Percentiles rank a stretch among this genome's conserved stretches.
These are phyloP conservation scores for Trichothecium sympodiale DNA, from an alignment of 2,329 filamentous ascomycete species.

Conservation along the genomic window DNA sequence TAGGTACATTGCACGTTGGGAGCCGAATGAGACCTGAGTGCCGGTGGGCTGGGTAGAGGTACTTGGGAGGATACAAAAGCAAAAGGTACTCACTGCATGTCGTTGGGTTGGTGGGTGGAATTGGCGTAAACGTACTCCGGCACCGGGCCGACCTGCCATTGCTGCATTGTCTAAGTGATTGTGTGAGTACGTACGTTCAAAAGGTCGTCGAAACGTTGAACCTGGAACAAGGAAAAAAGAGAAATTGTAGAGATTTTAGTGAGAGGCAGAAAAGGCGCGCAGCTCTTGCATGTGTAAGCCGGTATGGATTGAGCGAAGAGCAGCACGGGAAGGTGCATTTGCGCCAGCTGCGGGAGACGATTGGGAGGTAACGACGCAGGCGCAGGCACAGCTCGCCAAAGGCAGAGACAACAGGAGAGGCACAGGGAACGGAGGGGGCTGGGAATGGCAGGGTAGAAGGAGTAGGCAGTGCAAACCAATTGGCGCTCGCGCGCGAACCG, in stretches of 20 bases:
- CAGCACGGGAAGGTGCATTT: too few species aligned
- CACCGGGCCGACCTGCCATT: constrained; percentile 50
- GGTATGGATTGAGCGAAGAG: too few species aligned
- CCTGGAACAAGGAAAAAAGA: background rate
- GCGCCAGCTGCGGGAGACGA: too few species aligned
- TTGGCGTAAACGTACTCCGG: constrained; percentile 48
- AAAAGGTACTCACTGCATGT: constrained; percentile 41
- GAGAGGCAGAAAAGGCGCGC: background rate
- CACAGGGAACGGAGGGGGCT: too few species aligned
- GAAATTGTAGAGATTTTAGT: background rate
- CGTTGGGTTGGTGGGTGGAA: constrained; percentile 41
- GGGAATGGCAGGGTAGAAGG: too few species aligned
- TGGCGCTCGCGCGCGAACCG: too few species aligned
- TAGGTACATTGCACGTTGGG: background rate
- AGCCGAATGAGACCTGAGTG: constrained; percentile 1
- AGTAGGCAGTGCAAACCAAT: too few species aligned
- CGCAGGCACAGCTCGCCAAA: too few species aligned
- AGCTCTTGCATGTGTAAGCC: too few species aligned
- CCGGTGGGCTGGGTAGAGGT: constrained; percentile 9
- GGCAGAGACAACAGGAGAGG: too few species aligned
- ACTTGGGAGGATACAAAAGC: constrained; percentile 16
- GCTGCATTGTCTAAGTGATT: constrained; percentile 41
- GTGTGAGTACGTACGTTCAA: background rate
- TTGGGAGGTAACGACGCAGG: too few species aligned
- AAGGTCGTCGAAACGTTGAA: background rate